Conservation (phyloP, 345 rosid species). For the Odontarrhena argentea region DNA sequence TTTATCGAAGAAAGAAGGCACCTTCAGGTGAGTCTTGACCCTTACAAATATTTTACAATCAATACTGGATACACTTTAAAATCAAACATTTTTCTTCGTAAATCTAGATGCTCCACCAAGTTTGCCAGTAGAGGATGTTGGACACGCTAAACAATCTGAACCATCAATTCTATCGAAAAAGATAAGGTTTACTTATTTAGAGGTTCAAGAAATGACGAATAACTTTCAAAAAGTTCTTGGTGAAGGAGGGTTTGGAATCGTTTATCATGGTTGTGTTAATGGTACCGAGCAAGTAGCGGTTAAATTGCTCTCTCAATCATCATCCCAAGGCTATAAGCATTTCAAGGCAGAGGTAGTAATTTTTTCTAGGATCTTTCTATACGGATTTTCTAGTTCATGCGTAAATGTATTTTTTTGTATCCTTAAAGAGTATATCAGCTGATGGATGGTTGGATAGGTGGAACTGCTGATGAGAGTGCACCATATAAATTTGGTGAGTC, state of each 20-base stretch:
- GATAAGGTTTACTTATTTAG: slow-evolving; percentile 33
- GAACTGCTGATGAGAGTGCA: slow-evolving; percentile 47
- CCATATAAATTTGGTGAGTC: slow-evolving; percentile 46
- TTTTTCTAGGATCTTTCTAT: neutral
- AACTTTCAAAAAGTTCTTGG: slow-evolving; percentile 43
- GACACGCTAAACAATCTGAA: neutral
- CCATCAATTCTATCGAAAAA: slow-evolving; percentile 27
- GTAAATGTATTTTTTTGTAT: neutral
- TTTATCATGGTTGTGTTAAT: slow-evolving; percentile 44
- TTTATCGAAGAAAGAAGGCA: slow-evolving; percentile 27
- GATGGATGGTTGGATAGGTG: slow-evolving; percentile 33
- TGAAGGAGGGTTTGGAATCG: slow-evolving; percentile 50
- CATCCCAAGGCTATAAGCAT: slow-evolving; percentile 51
- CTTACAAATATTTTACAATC: neutral
- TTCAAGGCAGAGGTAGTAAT: slow-evolving; percentile 48
- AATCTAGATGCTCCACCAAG: slow-evolving; percentile 1
- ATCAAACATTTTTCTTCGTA: neutral
- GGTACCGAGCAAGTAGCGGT: slow-evolving; percentile 44
- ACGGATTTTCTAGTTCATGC: neutral
- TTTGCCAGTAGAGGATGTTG: neutral
- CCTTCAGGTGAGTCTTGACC: neutral
- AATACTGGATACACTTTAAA: neutral
- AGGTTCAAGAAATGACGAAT: slow-evolving; percentile 45
- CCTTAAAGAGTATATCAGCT: neutral
- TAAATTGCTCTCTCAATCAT: slow-evolving; percentile 43